Evolutionary conservation across 768 basidiomycete genomes (phyloP).

Genomic region (Ramaria sp.): DNA sequence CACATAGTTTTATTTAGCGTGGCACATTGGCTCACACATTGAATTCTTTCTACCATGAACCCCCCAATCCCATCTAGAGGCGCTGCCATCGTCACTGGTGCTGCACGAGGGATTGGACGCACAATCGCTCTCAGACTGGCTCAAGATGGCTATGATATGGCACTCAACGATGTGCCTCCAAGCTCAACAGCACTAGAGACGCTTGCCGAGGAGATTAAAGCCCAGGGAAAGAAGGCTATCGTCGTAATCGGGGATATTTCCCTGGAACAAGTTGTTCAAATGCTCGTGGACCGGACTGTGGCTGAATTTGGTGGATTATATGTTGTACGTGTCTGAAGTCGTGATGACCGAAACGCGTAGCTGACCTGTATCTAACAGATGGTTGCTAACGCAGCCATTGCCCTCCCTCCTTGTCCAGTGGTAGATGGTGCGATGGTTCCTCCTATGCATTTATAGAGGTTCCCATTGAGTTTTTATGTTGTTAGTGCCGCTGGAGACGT

Average conservation of each 20-base stretch:
- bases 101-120: slow-evolving; percentile 24
- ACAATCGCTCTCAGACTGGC: slow-evolving; percentile 26
- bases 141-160: no score
- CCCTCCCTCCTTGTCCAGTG: not conserved
- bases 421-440: not conserved
- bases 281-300: slow-evolving; percentile 24
- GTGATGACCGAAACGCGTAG: not conserved
- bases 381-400: slow-evolving; percentile 2
- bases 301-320: slow-evolving; percentile 32
- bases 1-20: no score
- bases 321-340: slow-evolving; percentile 26
- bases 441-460: no score
- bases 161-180: slow-evolving; percentile 24
- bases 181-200: not conserved
- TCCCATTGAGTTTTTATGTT: no score
- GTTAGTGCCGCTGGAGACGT: slow-evolving; percentile 24
- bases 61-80: not conserved
- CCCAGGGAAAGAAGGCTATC: slow-evolving; percentile 15
- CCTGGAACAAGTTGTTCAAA: slow-evolving; percentile 30
- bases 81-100: slow-evolving; percentile 22
- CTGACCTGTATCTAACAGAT: not conserved
- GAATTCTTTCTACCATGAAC: not conserved
- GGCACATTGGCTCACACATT: no score
- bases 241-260: slow-evolving; percentile 30
- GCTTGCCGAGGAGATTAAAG: slow-evolving; percentile 7